Conservation (phyloP, 2,329 filamentous ascomycete genomes). For the Aotearoamyces nothofagi region DNA sequence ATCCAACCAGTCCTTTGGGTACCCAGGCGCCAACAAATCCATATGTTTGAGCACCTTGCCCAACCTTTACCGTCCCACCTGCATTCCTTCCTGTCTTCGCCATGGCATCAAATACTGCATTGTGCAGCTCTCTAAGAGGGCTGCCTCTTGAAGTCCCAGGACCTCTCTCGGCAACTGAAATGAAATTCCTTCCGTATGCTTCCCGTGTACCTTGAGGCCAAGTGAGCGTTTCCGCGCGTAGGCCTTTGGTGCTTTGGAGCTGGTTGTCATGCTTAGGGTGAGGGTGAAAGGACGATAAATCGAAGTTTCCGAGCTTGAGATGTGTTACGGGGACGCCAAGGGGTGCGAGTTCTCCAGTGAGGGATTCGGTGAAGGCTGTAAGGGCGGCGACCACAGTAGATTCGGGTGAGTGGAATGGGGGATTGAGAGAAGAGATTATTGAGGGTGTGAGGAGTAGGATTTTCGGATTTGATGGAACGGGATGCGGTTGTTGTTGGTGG, state of each 20-base stretch:
- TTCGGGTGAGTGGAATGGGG: conserved; percentile 73
- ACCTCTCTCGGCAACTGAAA: conserved; percentile 27
- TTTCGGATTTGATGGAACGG: conserved; percentile 37
- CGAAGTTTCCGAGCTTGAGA: conserved; percentile 82
- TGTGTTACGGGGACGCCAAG: conserved; percentile 70
- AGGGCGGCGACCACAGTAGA: conserved; percentile 74
- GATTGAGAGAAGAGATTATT: conserved; percentile 66
- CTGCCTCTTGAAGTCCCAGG: conserved; percentile 29
- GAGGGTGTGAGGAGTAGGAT: conserved; percentile 66
- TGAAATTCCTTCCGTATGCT: conserved; percentile 48
- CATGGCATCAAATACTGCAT: conserved; percentile 81
- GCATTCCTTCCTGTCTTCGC: conserved; percentile 40
- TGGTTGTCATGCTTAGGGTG: conserved; percentile 21
- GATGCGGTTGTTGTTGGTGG: conserved; percentile 22
- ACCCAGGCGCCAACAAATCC: conserved; percentile 72
- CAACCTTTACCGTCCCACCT: conserved; percentile 57
- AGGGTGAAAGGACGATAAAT: conserved; percentile 54
- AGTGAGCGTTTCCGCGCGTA: conserved; percentile 37
- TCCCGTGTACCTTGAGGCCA: conserved; percentile 48
- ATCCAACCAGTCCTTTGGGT: conserved; percentile 64
- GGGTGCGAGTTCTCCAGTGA: conserved; percentile 64
- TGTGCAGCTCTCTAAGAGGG: conserved; percentile 64
- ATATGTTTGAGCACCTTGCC: conserved; percentile 72
- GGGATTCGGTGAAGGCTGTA: conserved; percentile 69
- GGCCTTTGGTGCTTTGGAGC: conserved; percentile 22